These are phyloP conservation scores for Pseudohyphozyma bogoriensis DNA, from an alignment of 768 basidiomycete species.

Conservation along the genomic window DNA sequence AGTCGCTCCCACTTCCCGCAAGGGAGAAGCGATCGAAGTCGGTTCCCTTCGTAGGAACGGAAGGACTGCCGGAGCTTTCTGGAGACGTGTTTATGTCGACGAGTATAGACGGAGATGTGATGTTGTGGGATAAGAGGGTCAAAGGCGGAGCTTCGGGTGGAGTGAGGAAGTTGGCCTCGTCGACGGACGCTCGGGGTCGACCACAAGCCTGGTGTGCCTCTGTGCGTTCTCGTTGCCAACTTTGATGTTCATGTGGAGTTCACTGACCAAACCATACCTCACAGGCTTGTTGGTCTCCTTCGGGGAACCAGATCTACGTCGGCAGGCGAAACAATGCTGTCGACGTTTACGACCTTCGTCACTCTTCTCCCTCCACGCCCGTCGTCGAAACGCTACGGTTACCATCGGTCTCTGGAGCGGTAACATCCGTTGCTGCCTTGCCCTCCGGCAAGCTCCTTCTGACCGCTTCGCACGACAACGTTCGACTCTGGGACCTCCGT, in stretches of 20 bases:
- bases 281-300: slow-evolving; percentile 88
- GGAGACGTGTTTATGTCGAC: slow-evolving; percentile 77
- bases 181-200: slow-evolving; percentile 51
- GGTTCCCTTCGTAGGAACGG: slow-evolving; percentile 4
- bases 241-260: neutral
- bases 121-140: slow-evolving; percentile 79
- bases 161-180: slow-evolving; percentile 40
- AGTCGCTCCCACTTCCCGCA: slow-evolving; percentile 2
- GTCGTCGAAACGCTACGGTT: slow-evolving; percentile 12
- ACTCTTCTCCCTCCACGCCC: slow-evolving; percentile 28
- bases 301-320: slow-evolving; percentile 78
- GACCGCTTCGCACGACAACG: slow-evolving; percentile 83
- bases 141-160: neutral
- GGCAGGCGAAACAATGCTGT: slow-evolving; percentile 82
- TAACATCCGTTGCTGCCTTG: slow-evolving; percentile 81
- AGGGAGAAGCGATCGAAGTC: neutral
- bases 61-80: slow-evolving; percentile 48
- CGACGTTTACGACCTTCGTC: slow-evolving; percentile 90
- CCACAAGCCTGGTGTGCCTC: slow-evolving; percentile 93
- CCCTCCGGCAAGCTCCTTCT: slow-evolving; percentile 87
- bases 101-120: slow-evolving; percentile 81
- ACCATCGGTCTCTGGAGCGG: slow-evolving; percentile 63
- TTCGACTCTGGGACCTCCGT: slow-evolving; percentile 83
- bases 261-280: neutral
- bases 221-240: slow-evolving; percentile 44